phyloP scores from a whole-genome alignment of 2,329 filamentous ascomycete genomes.

The Epichloe amarillans region DNA sequence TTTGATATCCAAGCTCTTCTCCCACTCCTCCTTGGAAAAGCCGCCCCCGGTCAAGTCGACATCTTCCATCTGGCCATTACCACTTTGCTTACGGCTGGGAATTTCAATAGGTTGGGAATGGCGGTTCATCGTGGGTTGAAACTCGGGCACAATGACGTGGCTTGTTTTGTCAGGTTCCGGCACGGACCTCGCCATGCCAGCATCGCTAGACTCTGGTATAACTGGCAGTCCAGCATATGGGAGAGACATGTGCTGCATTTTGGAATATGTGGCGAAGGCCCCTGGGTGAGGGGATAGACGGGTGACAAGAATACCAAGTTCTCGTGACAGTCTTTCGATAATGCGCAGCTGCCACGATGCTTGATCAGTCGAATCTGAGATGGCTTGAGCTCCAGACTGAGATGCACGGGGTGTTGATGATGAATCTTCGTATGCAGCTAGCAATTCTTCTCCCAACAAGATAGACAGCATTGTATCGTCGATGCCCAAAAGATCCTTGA shows the following conservation, averaged over 20 bases:
- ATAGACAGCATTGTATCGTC: slow-evolving; percentile 76
- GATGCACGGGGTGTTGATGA: slow-evolving; percentile 35
- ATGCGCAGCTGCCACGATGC: slow-evolving; percentile 62
- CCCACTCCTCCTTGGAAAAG: slow-evolving; percentile 75
- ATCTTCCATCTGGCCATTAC: slow-evolving; percentile 13
- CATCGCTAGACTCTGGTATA: slow-evolving; percentile 37
- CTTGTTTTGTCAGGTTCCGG: slow-evolving; percentile 11
- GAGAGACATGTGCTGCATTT: slow-evolving; percentile 48
- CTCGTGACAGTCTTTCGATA: slow-evolving; percentile 71
- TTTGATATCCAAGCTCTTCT: slow-evolving; percentile 78
- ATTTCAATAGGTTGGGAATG: slow-evolving; percentile 24
- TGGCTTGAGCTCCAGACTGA: slow-evolving; percentile 15
- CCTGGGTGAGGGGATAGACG: slow-evolving; percentile 71
- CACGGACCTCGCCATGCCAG: slow-evolving; percentile 15
- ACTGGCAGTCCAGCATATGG: slow-evolving; percentile 69
- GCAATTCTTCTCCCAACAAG: slow-evolving; percentile 71
- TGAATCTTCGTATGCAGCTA: slow-evolving; percentile 35
- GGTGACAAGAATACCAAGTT: slow-evolving; percentile 72
- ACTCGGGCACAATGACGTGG: slow-evolving; percentile 22
- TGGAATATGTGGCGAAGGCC: slow-evolving; percentile 71
- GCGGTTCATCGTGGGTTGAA: slow-evolving; percentile 33
- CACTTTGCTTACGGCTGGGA: slow-evolving; percentile 15
- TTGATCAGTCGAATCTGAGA: slow-evolving; percentile 22
- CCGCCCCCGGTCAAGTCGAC: slow-evolving; percentile 13
- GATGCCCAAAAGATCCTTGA: slow-evolving; percentile 80